These are phyloP conservation scores for Blastobotrys indianensis DNA, from an alignment of 1,139 yeast genomes.

Conservation along the genomic window DNA sequence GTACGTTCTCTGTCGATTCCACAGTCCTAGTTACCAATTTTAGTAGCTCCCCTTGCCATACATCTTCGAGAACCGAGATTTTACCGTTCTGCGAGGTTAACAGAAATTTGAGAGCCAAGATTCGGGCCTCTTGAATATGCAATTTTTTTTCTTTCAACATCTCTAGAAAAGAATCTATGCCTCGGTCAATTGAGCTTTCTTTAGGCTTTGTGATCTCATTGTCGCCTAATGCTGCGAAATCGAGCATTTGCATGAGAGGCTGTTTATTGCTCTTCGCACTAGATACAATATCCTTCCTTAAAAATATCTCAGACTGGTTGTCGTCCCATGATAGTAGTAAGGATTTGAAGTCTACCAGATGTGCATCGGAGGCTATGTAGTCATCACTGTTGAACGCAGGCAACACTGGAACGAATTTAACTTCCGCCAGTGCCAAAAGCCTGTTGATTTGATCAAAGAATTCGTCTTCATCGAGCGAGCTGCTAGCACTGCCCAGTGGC, in stretches of 20 bases:
- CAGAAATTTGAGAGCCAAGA: conserved; percentile 16
- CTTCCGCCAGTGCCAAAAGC: conserved; percentile 22
- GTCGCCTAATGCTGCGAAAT: conserved; percentile 30
- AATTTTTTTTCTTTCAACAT: conserved; percentile 31
- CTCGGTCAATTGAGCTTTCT: conserved; percentile 17
- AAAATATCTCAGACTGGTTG: conserved; percentile 27
- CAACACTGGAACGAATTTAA: conserved; percentile 22
- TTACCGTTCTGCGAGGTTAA: conserved; percentile 2
- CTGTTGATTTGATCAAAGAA: conserved; percentile 29
- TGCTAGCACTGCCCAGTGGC: conserved; percentile 33
- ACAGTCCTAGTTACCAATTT: conserved; percentile 19
- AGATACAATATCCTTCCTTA: conserved; percentile 17
- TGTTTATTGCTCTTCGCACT: conserved; percentile 16
- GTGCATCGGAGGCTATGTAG: conserved; percentile 22
- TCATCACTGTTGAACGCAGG: conserved; percentile 23
- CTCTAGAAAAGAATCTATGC: conserved; percentile 32
- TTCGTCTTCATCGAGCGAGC: conserved; percentile 23
- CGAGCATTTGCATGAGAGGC: conserved; percentile 39
- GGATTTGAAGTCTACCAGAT: conserved; percentile 36
- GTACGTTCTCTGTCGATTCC: conserved; percentile 21
- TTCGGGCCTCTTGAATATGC: conserved; percentile 47
- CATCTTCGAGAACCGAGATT: conserved; percentile 18
- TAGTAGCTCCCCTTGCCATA: conserved; percentile 25
- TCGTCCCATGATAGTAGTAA: conserved; percentile 43
- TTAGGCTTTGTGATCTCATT: conserved; percentile 24